Conservation (phyloP, 768 basidiomycete species). For the Pleurotus pulmonarius region DNA sequence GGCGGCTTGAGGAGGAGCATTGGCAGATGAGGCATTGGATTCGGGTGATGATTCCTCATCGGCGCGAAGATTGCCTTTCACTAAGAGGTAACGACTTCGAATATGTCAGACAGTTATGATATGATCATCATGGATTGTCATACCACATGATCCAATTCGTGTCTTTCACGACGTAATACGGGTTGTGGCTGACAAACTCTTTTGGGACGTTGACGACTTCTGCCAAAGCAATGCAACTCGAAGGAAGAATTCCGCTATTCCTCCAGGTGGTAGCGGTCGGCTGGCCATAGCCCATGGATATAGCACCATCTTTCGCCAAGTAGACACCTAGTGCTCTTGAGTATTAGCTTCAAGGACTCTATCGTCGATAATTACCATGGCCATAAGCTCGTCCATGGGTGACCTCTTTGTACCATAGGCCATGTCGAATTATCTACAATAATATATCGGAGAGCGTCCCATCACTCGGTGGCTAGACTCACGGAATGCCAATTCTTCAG, state of each 20-base stretch:
- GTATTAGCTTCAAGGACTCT: background rate
- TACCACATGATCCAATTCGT: slow-evolving; percentile 73
- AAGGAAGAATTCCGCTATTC: slow-evolving; percentile 45
- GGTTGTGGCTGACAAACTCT: slow-evolving; percentile 48
- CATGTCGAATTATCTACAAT: slow-evolving; percentile 64
- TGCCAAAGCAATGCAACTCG: slow-evolving; percentile 52
- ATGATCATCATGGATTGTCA: slow-evolving; percentile 13
- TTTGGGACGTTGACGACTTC: slow-evolving; percentile 63
- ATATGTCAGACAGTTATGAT: background rate
- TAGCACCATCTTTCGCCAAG: slow-evolving; percentile 52
- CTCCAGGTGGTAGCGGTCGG: slow-evolving; percentile 45
- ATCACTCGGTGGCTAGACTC: slow-evolving; percentile 11
- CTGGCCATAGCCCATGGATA: slow-evolving; percentile 33
- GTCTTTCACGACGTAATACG: slow-evolving; percentile 57
- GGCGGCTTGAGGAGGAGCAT: slow-evolving; percentile 9
- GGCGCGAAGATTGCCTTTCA: slow-evolving; percentile 28
- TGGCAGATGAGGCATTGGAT: slow-evolving; percentile 2
- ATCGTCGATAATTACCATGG: slow-evolving; percentile 37
- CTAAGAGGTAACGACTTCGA: slow-evolving; percentile 58
- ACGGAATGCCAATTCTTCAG: slow-evolving; percentile 71
- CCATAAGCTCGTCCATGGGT: slow-evolving; percentile 62
- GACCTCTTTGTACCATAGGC: slow-evolving; percentile 57
- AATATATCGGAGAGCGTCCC: background rate
- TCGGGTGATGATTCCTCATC: slow-evolving; percentile 6
- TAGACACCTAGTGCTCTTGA: slow-evolving; percentile 54